Conservation (phyloP, 208 protist species). For the Leptomonas pyrrhocoris region DNA sequence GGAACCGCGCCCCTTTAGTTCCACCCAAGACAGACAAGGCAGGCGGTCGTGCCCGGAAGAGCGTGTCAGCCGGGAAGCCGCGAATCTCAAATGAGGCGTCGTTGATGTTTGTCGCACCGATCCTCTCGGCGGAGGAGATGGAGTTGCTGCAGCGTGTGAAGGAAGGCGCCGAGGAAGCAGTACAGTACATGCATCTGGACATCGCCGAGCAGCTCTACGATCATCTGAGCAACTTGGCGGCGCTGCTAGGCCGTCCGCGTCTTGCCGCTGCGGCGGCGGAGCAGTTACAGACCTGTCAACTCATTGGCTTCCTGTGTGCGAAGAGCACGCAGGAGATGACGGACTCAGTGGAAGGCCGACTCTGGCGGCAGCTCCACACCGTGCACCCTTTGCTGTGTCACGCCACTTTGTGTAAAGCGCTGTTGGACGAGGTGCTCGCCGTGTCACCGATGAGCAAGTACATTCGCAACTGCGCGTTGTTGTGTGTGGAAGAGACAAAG, state of each 20-base stretch:
- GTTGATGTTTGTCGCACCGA: neutral
- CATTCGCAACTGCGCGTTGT: slow-evolving; percentile 20
- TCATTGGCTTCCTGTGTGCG: slow-evolving; percentile 17
- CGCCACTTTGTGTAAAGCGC: slow-evolving; percentile 5
- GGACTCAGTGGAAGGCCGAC: slow-evolving; percentile 21
- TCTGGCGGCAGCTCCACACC: slow-evolving; percentile 22
- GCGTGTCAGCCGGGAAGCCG: neutral
- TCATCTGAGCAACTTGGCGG: slow-evolving; percentile 33
- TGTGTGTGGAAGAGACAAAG: slow-evolving; percentile 26
- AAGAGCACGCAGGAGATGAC: slow-evolving; percentile 21
- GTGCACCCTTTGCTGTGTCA: slow-evolving; percentile 17
- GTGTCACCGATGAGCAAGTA: slow-evolving; percentile 28
- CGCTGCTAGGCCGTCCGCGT: slow-evolving; percentile 32
- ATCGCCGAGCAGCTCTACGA: slow-evolving; percentile 23
- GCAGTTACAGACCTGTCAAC: slow-evolving; percentile 26
- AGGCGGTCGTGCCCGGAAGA: slow-evolving; percentile 10
- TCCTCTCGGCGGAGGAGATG: slow-evolving; percentile 18
- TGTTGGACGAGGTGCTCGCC: slow-evolving; percentile 2
- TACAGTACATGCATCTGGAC: slow-evolving; percentile 27
- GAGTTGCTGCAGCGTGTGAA: slow-evolving; percentile 20
- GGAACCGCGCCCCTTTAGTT: slow-evolving; percentile 12
- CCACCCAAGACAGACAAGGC: slow-evolving; percentile 24
- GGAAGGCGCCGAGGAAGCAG: slow-evolving; percentile 19
- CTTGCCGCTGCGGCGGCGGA: slow-evolving; percentile 37
- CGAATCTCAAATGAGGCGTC: slow-evolving; percentile 14